These are phyloP conservation scores for Jackrogersella minutella DNA, from an alignment of 495 filamentous ascomycete genomes.

Conservation along the genomic window DNA sequence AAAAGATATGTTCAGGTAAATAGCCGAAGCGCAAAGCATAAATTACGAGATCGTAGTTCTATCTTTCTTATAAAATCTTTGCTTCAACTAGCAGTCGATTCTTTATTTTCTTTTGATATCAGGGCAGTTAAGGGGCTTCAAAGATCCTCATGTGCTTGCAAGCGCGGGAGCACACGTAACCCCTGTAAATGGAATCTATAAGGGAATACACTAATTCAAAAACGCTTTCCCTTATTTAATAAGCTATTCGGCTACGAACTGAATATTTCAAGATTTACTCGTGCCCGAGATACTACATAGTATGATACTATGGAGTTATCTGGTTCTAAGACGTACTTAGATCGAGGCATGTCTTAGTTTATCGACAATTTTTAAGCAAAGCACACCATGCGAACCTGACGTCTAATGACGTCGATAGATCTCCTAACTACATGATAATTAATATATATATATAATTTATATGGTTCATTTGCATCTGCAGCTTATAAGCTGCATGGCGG, in stretches of 20 bases:
- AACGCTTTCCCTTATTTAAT: background rate
- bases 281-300: background rate
- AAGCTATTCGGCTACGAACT: slow-evolving; percentile 9
- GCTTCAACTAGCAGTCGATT: too few relatives aligned
- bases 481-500: background rate
- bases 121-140: background rate
- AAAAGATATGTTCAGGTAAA: too few relatives aligned
- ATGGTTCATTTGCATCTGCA: background rate
- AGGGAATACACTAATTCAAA: background rate
- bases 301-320: background rate
- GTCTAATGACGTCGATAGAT: too few relatives aligned
- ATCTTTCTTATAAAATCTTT: background rate
- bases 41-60: too few relatives aligned
- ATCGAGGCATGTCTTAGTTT: too few relatives aligned
- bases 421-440: too few relatives aligned
- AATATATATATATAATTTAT: background rate
- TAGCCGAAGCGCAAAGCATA: too few relatives aligned
- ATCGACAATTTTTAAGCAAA: too few relatives aligned
- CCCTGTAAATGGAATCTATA: background rate
- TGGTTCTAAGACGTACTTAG: too few relatives aligned
- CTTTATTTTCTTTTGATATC: background rate
- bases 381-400: too few relatives aligned
- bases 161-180: slow-evolving; percentile 9
- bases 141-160: background rate
- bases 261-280: background rate